Percentiles rank a stretch among this genome's conserved stretches.
Conservation (phyloP, 495 filamentous ascomycete species). For the Letharia lupina region DNA sequence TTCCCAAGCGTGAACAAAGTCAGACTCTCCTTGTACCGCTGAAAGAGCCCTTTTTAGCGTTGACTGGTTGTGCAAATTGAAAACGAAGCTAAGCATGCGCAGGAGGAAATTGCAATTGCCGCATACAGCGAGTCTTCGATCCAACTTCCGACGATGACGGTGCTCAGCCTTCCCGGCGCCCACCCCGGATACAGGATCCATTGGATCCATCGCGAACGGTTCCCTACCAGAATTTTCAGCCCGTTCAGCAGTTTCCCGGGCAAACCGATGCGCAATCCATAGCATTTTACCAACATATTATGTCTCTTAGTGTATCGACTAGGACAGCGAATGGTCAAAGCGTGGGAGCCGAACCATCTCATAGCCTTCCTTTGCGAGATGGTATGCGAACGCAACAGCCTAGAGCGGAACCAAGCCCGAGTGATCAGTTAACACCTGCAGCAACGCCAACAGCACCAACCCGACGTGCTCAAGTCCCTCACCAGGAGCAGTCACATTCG, state of each 20-base stretch:
- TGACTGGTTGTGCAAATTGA: neutral
- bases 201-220: neutral
- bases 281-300: neutral
- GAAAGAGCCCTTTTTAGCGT: neutral
- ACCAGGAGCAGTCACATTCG: neutral
- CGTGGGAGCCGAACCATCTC: neutral
- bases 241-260: neutral
- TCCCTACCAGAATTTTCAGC: neutral
- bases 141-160: neutral
- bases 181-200: neutral
- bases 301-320: neutral
- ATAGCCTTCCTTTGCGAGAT: neutral
- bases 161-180: neutral
- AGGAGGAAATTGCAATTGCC: neutral
- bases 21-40: neutral
- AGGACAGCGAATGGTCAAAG: neutral
- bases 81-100: neutral
- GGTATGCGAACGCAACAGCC: neutral
- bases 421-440: neutral
- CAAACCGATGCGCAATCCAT: neutral
- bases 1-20: constrained; percentile 37
- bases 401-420: neutral
- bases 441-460: neutral
- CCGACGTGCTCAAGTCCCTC: neutral
- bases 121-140: neutral